Conservation (phyloP, 441 rosid genomes). For the Jatropha podagrica region DNA sequence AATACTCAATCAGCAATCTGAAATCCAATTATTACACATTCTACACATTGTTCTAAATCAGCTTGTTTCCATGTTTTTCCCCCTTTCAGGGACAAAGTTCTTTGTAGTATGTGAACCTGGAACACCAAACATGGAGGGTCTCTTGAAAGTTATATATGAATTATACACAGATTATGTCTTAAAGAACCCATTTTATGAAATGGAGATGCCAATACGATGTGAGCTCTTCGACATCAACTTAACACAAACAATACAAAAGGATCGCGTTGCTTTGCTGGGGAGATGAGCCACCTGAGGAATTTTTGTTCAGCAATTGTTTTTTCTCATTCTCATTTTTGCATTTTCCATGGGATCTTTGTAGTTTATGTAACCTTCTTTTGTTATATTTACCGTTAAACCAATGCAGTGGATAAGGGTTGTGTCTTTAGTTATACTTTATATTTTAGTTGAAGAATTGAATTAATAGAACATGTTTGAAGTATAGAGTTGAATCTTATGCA, state of each 20-base stretch:
- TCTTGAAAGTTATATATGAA: conserved; percentile 75
- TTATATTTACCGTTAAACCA: not conserved
- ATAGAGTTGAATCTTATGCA: too few relatives aligned
- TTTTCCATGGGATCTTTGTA: not conserved
- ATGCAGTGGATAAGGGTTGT: not conserved
- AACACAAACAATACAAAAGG: conserved; percentile 73
- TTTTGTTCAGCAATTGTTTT: not conserved
- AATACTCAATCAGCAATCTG: not conserved
- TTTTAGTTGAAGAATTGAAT: not conserved
- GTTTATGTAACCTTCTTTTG: not conserved
- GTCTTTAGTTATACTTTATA: not conserved
- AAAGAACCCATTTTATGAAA: conserved; percentile 96
- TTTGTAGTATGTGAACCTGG: conserved; percentile 93
- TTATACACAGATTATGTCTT: conserved; percentile 85
- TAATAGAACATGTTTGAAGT: not conserved
- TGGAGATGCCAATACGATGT: conserved; percentile 98
- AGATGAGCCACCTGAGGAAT: conserved; percentile 32
- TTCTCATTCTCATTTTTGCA: not conserved
- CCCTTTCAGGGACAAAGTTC: conserved; percentile 74
- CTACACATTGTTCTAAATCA: not conserved
- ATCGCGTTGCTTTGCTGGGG: conserved; percentile 63
- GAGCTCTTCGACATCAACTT: conserved; percentile 87
- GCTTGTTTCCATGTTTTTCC: not conserved
- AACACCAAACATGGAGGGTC: conserved; percentile 72
- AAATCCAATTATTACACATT: not conserved